phyloP scores from a whole-genome alignment of 2,329 filamentous ascomycete genomes.

The Aspergillus piperis region DNA sequence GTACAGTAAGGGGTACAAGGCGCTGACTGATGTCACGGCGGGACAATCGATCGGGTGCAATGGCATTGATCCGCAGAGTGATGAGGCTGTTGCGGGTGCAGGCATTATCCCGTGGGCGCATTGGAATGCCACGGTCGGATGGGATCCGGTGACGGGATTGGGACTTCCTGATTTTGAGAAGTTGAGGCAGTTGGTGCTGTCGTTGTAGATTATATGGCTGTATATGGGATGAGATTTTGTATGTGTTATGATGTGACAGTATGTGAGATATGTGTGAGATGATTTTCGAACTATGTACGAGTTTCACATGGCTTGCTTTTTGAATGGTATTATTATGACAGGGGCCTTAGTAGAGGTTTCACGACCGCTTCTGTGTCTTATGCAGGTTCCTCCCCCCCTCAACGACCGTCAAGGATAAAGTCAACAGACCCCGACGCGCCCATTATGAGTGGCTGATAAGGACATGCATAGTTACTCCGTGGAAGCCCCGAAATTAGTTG shows the following conservation, averaged over 20 bases:
- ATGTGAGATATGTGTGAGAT: background rate
- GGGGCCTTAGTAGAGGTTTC: too few relatives aligned
- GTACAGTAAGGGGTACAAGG: conserved; percentile 51
- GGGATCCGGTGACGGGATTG: conserved; percentile 45
- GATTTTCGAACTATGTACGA: too few relatives aligned
- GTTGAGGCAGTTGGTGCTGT: conserved; percentile 2
- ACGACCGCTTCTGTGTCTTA: too few relatives aligned
- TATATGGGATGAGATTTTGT: background rate
- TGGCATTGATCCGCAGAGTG: conserved; percentile 33
- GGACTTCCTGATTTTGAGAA: conserved; percentile 30
- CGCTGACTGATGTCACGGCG: conserved; percentile 50
- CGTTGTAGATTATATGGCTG: background rate
- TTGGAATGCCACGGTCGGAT: conserved; percentile 38
- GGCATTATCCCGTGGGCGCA: conserved; percentile 28
- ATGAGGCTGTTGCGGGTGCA: conserved; percentile 20
- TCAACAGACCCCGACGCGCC: too few relatives aligned
- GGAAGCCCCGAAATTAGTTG: too few relatives aligned
- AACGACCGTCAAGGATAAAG: too few relatives aligned
- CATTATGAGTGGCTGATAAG: too few relatives aligned
- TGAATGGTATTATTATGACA: too few relatives aligned
- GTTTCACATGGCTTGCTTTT: too few relatives aligned
- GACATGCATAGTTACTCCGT: too few relatives aligned
- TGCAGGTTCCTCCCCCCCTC: too few relatives aligned
- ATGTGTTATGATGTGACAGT: background rate
- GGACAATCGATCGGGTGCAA: conserved; percentile 39